A percentile compares a stretch with the other conserved stretches of the same genome.
Conservation (phyloP, 2,329 filamentous ascomycete genomes). For the Pseudogymnoascus sp. region DNA sequence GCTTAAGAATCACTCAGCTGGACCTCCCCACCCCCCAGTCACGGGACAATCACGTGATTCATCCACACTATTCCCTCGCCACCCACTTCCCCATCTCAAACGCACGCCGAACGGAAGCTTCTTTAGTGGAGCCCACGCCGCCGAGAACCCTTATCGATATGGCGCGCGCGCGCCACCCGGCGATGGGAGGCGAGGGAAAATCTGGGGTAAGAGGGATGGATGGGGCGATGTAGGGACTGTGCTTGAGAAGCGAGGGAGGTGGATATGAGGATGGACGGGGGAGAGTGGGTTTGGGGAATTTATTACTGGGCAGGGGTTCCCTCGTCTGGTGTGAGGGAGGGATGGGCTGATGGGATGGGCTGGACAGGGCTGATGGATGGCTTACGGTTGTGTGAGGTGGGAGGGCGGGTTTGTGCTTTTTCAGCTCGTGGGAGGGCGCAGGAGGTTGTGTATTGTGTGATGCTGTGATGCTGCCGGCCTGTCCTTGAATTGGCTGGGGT, state of each 20-base stretch:
- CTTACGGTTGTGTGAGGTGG: not conserved
- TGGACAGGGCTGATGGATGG: not conserved
- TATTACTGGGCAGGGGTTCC: not conserved
- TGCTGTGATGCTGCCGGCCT: not conserved
- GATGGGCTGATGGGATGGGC: not conserved
- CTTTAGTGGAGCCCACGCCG: constrained; percentile 3
- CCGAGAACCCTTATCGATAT: constrained; percentile 1
- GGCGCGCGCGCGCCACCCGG: not conserved
- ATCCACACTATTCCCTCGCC: not conserved
- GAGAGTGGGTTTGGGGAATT: not conserved
- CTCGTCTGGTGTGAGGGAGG: not conserved
- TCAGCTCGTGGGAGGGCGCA: constrained; percentile 1
- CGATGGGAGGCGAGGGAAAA: not conserved
- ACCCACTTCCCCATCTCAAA: not conserved
- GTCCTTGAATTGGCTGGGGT: not conserved
- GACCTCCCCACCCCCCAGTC: not conserved
- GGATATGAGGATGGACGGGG: not conserved
- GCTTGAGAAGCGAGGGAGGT: not conserved
- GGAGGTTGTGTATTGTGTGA: not conserved
- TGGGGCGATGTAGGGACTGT: not conserved
- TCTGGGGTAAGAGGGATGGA: not conserved
- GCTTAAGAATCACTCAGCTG: no score
- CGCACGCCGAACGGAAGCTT: not conserved
- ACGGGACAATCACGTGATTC: not conserved
- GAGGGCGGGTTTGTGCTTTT: not conserved